Evolutionary conservation across 1,139 yeast species (phyloP), one percentile per base, ranked within the genome.

Genomic region (Protomyces pachydermus): DNA sequence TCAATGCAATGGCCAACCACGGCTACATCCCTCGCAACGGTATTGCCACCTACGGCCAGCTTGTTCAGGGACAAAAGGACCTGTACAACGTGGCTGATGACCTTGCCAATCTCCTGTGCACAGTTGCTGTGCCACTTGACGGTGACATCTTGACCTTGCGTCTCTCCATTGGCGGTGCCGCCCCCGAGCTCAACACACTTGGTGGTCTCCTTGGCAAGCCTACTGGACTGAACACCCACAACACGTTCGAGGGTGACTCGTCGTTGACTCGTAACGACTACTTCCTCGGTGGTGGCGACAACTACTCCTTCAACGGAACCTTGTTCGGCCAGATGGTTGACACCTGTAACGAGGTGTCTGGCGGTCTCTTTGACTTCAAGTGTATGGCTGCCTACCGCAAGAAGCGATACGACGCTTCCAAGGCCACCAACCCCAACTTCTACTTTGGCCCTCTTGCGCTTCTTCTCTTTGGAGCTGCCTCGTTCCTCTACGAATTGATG

Each of bases 161-260:
- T 9, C 10, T 58, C 52, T 38, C 52, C n/a, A 51, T 58, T 38
- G 62, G 62, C 18, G 62, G 62, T 14, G 51, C 39, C 10, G 62
- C 62, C 12, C 53, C 62, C 3, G 25, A 42, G 32, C 56, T 39
- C n/a, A 52, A 50, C 8, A 50, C 53, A 35, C 52, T 46, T 23
- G 34, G 45, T 32, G 62, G 56, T 16, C n/a, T 48, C 8, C 50
- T 48, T 20, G 55, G 55, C n/a, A 38, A 42, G 28, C 52, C 53
- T 10, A 55, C 56, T 14, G 62, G 62, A 10, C 62, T 58, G 18
- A 50, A 52, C 45, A 52, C 56, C 16, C 62, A 58, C 53, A 50
- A 58, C 62, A 58, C 62, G 3, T 58, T 58, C 56, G 62, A 58
- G 56, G 62, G 56, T 9, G 62, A 58, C 38, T 32, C 56, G n/a